Evolutionary conservation across 2,329 filamentous ascomycete genomes (phyloP).

Genomic region (Aspergillus latus): DNA sequence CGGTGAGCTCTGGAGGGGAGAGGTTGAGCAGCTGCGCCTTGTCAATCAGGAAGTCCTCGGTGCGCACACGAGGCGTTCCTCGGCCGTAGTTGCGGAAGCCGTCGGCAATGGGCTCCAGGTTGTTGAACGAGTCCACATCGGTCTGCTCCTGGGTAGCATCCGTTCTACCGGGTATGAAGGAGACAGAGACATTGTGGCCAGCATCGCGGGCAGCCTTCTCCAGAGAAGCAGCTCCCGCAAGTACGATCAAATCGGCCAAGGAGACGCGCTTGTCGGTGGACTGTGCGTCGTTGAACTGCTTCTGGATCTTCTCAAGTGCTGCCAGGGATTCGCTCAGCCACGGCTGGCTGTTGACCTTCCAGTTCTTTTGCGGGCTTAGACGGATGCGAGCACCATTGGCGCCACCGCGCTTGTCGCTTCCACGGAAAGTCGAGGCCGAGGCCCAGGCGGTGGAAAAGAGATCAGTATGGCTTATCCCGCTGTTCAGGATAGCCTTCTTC

Average conservation of each 20-base stretch:
- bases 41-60: slow-evolving; percentile 72
- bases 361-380: slow-evolving; percentile 69
- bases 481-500: slow-evolving; percentile 66
- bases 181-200: slow-evolving; percentile 55
- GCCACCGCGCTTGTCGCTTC: slow-evolving; percentile 77
- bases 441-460: slow-evolving; percentile 68
- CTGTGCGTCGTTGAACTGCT: slow-evolving; percentile 60
- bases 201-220: slow-evolving; percentile 63
- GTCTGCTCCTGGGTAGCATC: slow-evolving; percentile 73
- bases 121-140: slow-evolving; percentile 61
- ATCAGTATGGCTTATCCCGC: slow-evolving; percentile 61
- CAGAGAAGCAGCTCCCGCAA: slow-evolving; percentile 68
- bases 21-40: slow-evolving; percentile 69
- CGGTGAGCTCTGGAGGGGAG: slow-evolving; percentile 68
- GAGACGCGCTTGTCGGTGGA: slow-evolving; percentile 68
- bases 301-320: slow-evolving; percentile 64
- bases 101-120: slow-evolving; percentile 69
- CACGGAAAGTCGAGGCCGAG: slow-evolving; percentile 70
- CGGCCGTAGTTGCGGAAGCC: slow-evolving; percentile 79
- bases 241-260: slow-evolving; percentile 74
- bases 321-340: slow-evolving; percentile 63
- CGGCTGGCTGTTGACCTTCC: slow-evolving; percentile 71
- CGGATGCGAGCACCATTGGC: slow-evolving; percentile 78
- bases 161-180: slow-evolving; percentile 70
- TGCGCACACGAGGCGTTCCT: slow-evolving; percentile 58